Evolutionary conservation across 495 filamentous ascomycete species (phyloP), one percentile per base, ranked within the genome.

Genomic region (Glarea lozoyensis): DNA sequence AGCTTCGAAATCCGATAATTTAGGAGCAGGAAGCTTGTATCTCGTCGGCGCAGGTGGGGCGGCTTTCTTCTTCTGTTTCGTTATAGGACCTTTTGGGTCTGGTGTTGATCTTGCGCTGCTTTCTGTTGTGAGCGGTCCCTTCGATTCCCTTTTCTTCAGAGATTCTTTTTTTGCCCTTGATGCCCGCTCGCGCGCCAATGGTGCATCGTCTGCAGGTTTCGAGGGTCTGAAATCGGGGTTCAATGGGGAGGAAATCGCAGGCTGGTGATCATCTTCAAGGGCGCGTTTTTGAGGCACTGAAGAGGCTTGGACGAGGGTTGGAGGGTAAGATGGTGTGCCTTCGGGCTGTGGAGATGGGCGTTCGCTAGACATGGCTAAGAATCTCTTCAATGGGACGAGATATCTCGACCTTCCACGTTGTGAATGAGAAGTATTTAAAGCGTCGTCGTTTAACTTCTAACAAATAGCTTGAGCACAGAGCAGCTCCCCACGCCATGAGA

Each of bases 81-180:
- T 18, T 19, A 36, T 17, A 2, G 43, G 29, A 25, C 48, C 41
- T 39, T 57, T 52, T 15, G 67, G 68, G 33, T 75, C 73, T 13
- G 74, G 75, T 3, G 75, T 78, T 4, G 67, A 68, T 50, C 72
- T 62, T 10, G 65, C 22, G 57, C 56, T 70, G 65, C 35, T 69
- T 56, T 39, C 53, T 44, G 40, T 59, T 59, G 68, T 65, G 20
- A 70, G 75, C 9, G 43, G 42, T 17, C 34, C 54, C 50, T 85
- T 86, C 34, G 81, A 75, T 60, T 88, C 84, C 9, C 84, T 73
- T 62, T 88, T 88, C 61, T 89, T 89, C 37, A 78, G 60, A 5
- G 76, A 68, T n/a, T 84, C 80, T 50, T 84, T 84, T 58, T 84
- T 84, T 33, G 70, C 72, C 18, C 73, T 62, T 29, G 61, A 51